A percentile compares a stretch with the other conserved stretches of the same genome.
These are phyloP conservation scores for Hyphopichia fennica DNA, from an alignment of 1,139 yeast species.

Conservation along the genomic window DNA sequence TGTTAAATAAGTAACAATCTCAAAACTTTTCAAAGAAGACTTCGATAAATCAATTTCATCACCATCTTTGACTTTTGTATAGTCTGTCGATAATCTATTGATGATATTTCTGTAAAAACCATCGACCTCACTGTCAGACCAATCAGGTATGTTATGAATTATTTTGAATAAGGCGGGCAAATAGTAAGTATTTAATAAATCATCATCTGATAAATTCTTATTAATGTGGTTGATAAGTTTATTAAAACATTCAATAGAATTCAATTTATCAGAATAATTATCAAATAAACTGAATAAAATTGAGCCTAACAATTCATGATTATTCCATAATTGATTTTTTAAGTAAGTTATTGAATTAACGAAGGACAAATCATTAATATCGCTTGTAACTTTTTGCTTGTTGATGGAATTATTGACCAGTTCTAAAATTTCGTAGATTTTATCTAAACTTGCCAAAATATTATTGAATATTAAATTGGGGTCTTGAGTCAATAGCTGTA, in stretches of 20 bases:
- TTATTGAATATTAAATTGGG: conserved; percentile 29
- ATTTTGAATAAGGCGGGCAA: conserved; percentile 60
- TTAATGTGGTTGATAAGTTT: conserved; percentile 30
- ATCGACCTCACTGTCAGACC: conserved; percentile 23
- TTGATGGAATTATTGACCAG: conserved; percentile 64
- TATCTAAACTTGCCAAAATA: conserved; percentile 53
- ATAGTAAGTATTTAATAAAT: conserved; percentile 60
- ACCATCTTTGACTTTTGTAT: conserved; percentile 15
- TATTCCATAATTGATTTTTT: conserved; percentile 59
- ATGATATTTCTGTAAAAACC: conserved; percentile 27
- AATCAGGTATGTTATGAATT: conserved; percentile 28
- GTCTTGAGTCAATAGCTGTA: conserved; percentile 20
- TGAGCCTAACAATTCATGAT: conserved; percentile 74
- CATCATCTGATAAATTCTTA: conserved; percentile 53
- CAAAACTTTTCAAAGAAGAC: conserved; percentile 57
- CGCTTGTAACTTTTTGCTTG: conserved; percentile 53
- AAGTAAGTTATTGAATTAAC: conserved; percentile 57
- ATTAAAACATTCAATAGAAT: conserved; percentile 32
- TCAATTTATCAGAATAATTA: conserved; percentile 30
- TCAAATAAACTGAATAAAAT: conserved; percentile 53
- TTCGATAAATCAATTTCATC: conserved; percentile 47
- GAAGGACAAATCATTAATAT: conserved; percentile 45
- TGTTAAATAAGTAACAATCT: conserved; percentile 46
- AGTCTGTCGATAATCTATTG: conserved; percentile 20
- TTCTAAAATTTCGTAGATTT: conserved; percentile 54